Evolutionary conservation across 2,329 filamentous ascomycete genomes (phyloP), one percentile per base, ranked within the genome.

Genomic region (Microdochium trichocladiopsis): DNA sequence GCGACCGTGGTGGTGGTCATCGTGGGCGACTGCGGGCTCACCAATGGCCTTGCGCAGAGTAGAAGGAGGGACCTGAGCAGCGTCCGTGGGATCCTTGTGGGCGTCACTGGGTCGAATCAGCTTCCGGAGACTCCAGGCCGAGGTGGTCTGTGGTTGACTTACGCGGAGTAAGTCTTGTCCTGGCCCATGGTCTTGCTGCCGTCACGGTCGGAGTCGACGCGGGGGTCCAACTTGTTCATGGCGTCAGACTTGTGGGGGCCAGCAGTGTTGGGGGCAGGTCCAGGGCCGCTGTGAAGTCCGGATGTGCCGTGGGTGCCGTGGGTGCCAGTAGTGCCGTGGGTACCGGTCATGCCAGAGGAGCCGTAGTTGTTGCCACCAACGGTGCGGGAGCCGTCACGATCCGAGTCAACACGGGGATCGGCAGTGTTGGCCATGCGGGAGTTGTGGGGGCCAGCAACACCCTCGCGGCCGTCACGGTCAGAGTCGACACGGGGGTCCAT

Each of bases 31-130:
- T 1, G 60, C 51, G 1, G 78, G 75, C 2, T 66, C 68, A 2
- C 77, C 78, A 36, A 80, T 55, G 47, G 75, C 70, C 58, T 74
- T 66, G 49, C 68, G 67, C 54, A 83, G 47, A 1, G 77, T 72
- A 2, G 79, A 82, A 4, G 80, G 79, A 1, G 79, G 78, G 0
- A 82, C 79, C 60, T 83, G 78, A 0, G 79, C 68, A 1, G 80
- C 79, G 55, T 83, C 79, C 18, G 71, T 76, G 3, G 78, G 78
- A 48, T 82, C 78, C 55, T 67, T 68, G 49, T 60, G 51, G 37
- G 52, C 50, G 5, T 53, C 48, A n/a, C 18, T 31, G 53, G 45
- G 52, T 61, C 48, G 53, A 49, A 11, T 48, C 37, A 9, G 54
- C 24, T 47, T 50, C 31, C 52, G 55, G 25, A 43, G 12, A 22